A percentile compares a stretch with the other conserved stretches of the same genome.
Evolutionary conservation across 441 rosid species (phyloP).

Genomic region (Geranium incanum): DNA sequence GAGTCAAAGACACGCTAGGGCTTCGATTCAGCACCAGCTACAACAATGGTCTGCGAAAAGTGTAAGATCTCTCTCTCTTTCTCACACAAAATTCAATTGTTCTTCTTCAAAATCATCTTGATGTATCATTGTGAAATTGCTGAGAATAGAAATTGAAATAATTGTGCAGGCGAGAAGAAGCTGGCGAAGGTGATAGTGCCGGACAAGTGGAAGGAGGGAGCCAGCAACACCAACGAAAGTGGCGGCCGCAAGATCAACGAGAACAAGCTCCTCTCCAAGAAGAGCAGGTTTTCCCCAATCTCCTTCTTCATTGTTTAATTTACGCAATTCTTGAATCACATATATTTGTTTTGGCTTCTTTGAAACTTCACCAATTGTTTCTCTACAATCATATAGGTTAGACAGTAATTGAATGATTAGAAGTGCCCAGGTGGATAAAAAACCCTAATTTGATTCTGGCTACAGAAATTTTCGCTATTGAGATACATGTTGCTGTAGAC

Average conservation of each 20-base stretch:
- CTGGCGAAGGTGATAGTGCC: constrained; percentile 88
- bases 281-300: constrained; percentile 37
- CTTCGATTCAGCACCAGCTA: constrained; percentile 18
- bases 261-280: constrained; percentile 93
- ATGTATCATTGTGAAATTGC: background rate
- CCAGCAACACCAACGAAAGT: constrained; percentile 79
- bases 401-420: too few species aligned
- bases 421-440: too few species aligned
- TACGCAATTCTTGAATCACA: too few species aligned
- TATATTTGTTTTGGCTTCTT: too few species aligned
- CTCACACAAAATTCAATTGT: background rate
- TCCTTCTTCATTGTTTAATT: background rate
- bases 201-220: constrained; percentile 98
- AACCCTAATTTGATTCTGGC: too few species aligned
- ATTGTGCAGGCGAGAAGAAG: constrained; percentile 71
- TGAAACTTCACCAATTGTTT: too few species aligned
- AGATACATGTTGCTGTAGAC: too few species aligned
- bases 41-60: constrained; percentile 80
- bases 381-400: too few species aligned
- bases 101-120: too few species aligned
- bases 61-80: constrained; percentile 35
- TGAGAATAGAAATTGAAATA: background rate
- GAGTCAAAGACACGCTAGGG: constrained; percentile 16
- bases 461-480: too few species aligned
- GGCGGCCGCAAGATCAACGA: constrained; percentile 96